These are phyloP conservation scores for Salix exigua DNA, from an alignment of 345 rosid species.

Conservation along the genomic window DNA sequence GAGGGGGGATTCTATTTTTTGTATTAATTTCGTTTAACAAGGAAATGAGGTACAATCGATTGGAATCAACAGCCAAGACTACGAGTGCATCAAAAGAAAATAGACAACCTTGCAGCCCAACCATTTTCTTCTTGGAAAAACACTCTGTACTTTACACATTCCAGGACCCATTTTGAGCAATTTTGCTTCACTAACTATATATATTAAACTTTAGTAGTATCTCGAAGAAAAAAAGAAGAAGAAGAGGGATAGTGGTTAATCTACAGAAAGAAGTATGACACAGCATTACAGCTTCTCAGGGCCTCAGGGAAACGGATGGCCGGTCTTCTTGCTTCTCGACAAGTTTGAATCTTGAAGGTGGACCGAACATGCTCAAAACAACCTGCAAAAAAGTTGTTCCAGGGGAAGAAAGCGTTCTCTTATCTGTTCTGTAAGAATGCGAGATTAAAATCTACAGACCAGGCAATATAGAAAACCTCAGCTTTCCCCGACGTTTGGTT, in stretches of 20 bases:
- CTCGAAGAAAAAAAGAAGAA: not conserved
- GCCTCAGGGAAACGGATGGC: slow-evolving; percentile 57
- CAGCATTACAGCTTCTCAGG: slow-evolving; percentile 15
- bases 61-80: not conserved
- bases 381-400: too few species aligned
- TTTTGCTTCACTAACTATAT: not conserved
- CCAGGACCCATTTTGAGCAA: not conserved
- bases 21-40: too few species aligned
- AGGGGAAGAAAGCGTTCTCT: too few species aligned
- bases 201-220: slow-evolving; percentile 12
- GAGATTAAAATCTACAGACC: too few species aligned
- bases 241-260: too few species aligned
- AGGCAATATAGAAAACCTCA: too few species aligned
- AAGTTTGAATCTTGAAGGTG: slow-evolving; percentile 66
- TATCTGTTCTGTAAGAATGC: too few species aligned
- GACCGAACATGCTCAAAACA: slow-evolving; percentile 86
- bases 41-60: not conserved
- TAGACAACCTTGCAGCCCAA: not conserved
- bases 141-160: slow-evolving; percentile 22
- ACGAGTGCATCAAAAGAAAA: not conserved
- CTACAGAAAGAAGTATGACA: not conserved
- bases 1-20: too few species aligned
- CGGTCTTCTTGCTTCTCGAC: slow-evolving; percentile 62
- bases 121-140: not conserved
- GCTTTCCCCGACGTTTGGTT: too few species aligned